Base-by-base conservation (phyloP, 1,139 yeast species). In the Magnusiomyces magnusii region DNA sequence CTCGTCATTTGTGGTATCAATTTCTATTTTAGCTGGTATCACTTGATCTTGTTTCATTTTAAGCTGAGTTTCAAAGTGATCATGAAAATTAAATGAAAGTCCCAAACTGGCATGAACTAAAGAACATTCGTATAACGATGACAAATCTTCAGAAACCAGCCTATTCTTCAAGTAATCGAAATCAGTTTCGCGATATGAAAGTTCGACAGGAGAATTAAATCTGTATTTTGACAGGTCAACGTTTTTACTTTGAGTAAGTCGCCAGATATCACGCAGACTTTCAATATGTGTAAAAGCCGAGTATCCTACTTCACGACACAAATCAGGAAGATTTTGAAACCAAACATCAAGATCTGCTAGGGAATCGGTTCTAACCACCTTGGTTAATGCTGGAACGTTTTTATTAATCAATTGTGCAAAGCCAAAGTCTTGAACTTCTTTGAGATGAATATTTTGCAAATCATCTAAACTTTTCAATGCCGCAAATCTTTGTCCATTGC, bases 391-490 rank as follows among this genome's bases (percentile, higher is more conserved):
- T 0, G 98, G 97, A 3, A 92, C 83, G 0, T 96, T 84, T 54
- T 81, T 82, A 64, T 87, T 66, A 51, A 77, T 70, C 57, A 73
- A 65, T 57, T 81, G 80, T 15, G 96, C 84, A 70, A 93, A 90
- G 49, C 87, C 87, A 68, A 87, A 88, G 60, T 83, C 82, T 58
- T 86, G 84, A 25, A 86, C 85, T 60, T 87, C 84, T 62, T 80
- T 82, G 56, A 87, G 75, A 65, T 87, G 91, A 51, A 87, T 77
- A 60, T 80, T 82, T 62, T 80, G 80, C 65, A 93, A 76, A 67
- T 86, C 95, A 62, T 90, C 93, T 59, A 91, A 76, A 64, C 88
- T 82, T 69, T 90, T 90, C 65, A 93, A 80, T 0, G 98, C 97
- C 62, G 87, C 87, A 72, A 90, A 93, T 67, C 89, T 88, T 64